Evolutionary conservation across 2,329 filamentous ascomycete species (phyloP).

Genomic region (Ophiostoma ips): DNA sequence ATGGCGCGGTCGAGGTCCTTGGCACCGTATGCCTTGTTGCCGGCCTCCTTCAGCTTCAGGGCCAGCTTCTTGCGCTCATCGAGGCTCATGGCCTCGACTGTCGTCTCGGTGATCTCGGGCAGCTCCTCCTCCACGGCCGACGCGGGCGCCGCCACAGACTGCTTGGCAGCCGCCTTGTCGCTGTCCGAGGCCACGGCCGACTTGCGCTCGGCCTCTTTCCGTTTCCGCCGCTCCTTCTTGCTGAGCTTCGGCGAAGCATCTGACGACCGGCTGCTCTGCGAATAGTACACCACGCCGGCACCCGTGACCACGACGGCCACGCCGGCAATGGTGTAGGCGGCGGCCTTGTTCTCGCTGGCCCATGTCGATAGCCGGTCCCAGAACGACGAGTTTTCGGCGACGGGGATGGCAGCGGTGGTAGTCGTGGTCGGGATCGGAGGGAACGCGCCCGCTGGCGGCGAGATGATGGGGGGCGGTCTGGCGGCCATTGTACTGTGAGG

Average conservation of each 20-base stretch:
- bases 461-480: conserved; percentile 21
- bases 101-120: conserved; percentile 50
- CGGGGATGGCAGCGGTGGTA: conserved; percentile 27
- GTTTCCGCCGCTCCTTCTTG: conserved; percentile 82
- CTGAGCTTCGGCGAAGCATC: conserved; percentile 53
- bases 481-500: conserved; percentile 23
- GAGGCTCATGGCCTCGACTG: conserved; percentile 34
- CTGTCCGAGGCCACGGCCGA: conserved; percentile 36
- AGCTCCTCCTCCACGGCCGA: conserved; percentile 50
- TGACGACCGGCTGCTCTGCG: conserved; percentile 37
- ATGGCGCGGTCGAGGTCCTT: conserved; percentile 94
- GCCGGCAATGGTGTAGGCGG: conserved; percentile 92
- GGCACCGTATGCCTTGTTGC: conserved; percentile 89
- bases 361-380: conserved; percentile 87
- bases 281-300: conserved; percentile 86
- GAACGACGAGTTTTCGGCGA: conserved; percentile 50
- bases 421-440: conserved; percentile 16
- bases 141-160: conserved; percentile 36
- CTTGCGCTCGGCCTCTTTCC: conserved; percentile 58
- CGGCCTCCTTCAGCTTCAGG: conserved; percentile 81
- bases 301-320: conserved; percentile 84
- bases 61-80: conserved; percentile 77
- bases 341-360: conserved; percentile 89
- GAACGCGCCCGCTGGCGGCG: conserved; percentile 22
- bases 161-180: conserved; percentile 6